Base-by-base conservation (phyloP, 768 basidiomycete genomes). In the Kwoniella sp. region DNA sequence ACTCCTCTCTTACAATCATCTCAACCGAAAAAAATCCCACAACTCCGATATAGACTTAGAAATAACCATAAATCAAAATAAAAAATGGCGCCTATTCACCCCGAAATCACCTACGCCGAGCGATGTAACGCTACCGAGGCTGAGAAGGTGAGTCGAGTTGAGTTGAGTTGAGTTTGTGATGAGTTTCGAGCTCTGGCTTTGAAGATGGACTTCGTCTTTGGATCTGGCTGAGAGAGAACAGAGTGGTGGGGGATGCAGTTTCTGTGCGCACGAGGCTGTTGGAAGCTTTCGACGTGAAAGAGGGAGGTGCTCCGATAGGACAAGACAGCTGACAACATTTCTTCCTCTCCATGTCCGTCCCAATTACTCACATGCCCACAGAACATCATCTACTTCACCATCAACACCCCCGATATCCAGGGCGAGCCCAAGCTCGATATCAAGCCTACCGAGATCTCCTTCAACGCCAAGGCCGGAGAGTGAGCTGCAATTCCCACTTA, bases 41-140 rank as follows among this genome's bases (percentile, higher is more conserved):
- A 20, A 7, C 5, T 20, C 17, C 20, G 41, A 11, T 3, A 45
- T 48, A 17, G 5, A 51, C 23, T 17, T 7, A 48, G 26, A 54
- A 29, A n/a, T 23, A n/a, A 20, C n/a, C n/a, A 17, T 4, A 51
- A 50, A 17, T 0, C 29, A 58, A 65, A 23, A 25, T 38, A 45
- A 63, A 73, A 64, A 65, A 79, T 77, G 76, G 68, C 69, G 47
- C 65, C 69, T 63, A 64, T 72, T 20, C 91, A 92, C 81, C 94
- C 94, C 38, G 93, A 96, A 82, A 84, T 95, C 37, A 85, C 93
- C 1, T 98, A 94, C 93, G 94, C 95, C 52, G 94, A 98, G 82
- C 87, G 95, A 73, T 91, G 89, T 84, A 90, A 87, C 45, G 85
- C 81, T 17, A 74, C 83, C 12, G 85, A 83, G 15, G 84, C 86